phyloP scores from a whole-genome alignment of 2,329 filamentous ascomycete species.

The Cryphonectria japonica region DNA sequence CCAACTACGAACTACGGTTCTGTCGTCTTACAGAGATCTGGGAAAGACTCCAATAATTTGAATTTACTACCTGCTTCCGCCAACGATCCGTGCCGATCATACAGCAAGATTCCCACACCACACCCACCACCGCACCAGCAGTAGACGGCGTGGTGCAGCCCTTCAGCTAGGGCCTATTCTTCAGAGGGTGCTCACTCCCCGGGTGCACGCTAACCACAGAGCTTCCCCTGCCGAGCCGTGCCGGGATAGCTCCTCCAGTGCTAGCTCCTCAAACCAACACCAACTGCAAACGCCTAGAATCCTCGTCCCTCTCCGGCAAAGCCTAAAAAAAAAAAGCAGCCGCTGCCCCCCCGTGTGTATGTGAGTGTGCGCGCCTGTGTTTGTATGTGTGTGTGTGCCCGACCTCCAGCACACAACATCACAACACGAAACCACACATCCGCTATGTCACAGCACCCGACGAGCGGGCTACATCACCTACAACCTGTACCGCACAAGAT shows the following conservation, averaged over 20 bases:
- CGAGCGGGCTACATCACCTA: constrained; percentile 21
- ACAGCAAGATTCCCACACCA: not conserved
- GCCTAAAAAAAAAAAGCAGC: constrained; percentile 5
- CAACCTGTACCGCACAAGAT: constrained; percentile 55
- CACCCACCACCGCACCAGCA: not conserved
- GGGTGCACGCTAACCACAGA: not conserved
- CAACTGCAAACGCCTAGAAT: constrained; percentile 1
- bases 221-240: constrained; percentile 8
- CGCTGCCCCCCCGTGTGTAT: not conserved
- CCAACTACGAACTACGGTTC: not conserved
- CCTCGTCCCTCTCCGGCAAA: not conserved
- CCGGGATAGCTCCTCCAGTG: constrained; percentile 3
- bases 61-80: not conserved
- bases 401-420: constrained; percentile 17
- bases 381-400: not conserved
- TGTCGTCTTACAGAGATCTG: not conserved
- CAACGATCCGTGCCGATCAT: not conserved
- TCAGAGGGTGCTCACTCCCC: not conserved
- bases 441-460: constrained; percentile 30
- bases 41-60: not conserved
- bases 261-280: not conserved
- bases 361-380: not conserved
- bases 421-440: constrained; percentile 23
- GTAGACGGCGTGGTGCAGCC: not conserved
- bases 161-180: not conserved